phyloP scores from a whole-genome alignment of 257 asterid genomes.

The Fraxinus excelsior region DNA sequence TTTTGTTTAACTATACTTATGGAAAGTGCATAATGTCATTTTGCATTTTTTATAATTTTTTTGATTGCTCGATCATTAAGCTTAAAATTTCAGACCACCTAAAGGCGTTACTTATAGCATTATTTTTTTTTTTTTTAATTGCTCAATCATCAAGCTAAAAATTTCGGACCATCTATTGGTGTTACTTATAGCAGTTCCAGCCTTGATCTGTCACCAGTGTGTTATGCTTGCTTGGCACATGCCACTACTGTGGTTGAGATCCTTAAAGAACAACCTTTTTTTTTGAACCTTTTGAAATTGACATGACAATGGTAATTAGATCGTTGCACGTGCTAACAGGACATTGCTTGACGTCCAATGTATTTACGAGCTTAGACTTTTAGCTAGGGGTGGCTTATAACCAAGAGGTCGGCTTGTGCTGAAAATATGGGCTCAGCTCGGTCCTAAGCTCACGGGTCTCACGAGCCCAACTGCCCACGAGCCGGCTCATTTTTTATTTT shows the following conservation, averaged over 20 bases:
- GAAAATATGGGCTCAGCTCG: too few species aligned
- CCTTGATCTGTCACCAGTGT: neutral
- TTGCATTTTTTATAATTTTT: slow-evolving; percentile 1
- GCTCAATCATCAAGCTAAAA: neutral
- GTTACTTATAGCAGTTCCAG: neutral
- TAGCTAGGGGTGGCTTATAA: too few species aligned
- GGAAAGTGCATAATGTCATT: neutral
- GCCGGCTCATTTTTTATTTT: too few species aligned
- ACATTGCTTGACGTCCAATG: neutral
- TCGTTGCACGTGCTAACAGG: neutral
- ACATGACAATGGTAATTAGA: neutral
- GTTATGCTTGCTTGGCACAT: neutral
- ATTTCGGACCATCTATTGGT: neutral
- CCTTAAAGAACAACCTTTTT: neutral
- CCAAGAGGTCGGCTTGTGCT: too few species aligned
- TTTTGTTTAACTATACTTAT: slow-evolving; percentile 14
- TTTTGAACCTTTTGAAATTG: neutral
- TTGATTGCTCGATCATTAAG: neutral
- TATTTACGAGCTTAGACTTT: neutral
- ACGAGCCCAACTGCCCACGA: too few species aligned
- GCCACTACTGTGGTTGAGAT: neutral
- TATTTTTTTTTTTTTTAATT: neutral
- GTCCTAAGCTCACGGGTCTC: too few species aligned
- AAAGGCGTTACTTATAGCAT: neutral
- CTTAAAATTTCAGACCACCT: neutral